Evolutionary conservation across 2,329 filamentous ascomycete species (phyloP), one percentile per base, ranked within the genome.

Genomic region (Achaetomium macrosporum): DNA sequence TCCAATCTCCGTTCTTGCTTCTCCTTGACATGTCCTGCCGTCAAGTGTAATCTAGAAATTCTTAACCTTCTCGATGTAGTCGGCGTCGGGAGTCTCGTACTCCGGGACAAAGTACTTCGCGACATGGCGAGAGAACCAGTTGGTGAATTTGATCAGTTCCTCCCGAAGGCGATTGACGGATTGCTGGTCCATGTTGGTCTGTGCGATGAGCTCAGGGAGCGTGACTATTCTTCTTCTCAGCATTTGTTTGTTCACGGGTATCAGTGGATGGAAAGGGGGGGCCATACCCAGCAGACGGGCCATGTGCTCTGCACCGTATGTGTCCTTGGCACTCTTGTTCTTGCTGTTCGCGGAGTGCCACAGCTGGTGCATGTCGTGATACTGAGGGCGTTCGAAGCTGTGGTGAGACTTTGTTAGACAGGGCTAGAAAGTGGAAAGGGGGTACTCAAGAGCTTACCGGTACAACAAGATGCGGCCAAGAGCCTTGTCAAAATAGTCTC

Each of bases 181-280:
- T 68, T 95, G 90, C 49, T 86, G 78, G 65, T 97, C 93, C 90
- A 99, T 96, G 71, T 97, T 97, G 48, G 93, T 99, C 68, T 99
- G 93, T 4, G 91, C 91, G 57, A 97, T 84, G 39, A 97, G 83
- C 66, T 99, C 93, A 0, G 93, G 92, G 62, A 97, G 83, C 1
- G 87, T 87, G 3, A 95, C 92, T 96, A 61, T 7, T 52, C 25
- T 17, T 25, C 37, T 39, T 42, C 15, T 44, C 19, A 33, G 42
- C 36, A 36, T 42, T 46, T 56, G 51, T 45, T 33, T 46, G 15
- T 2, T n/a, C 7, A 20, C 29, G 6, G 33, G 16, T 17, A 9
- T 9, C 10, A 19, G 29, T 1, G 29, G 16, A 36, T 16, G 16
- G 44, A 53, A n/a, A 39, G 19, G 15, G 5, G 36, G 15, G 12